Conservation (phyloP, 164 flowering plant genomes). For the Tetracentron sinense region DNA sequence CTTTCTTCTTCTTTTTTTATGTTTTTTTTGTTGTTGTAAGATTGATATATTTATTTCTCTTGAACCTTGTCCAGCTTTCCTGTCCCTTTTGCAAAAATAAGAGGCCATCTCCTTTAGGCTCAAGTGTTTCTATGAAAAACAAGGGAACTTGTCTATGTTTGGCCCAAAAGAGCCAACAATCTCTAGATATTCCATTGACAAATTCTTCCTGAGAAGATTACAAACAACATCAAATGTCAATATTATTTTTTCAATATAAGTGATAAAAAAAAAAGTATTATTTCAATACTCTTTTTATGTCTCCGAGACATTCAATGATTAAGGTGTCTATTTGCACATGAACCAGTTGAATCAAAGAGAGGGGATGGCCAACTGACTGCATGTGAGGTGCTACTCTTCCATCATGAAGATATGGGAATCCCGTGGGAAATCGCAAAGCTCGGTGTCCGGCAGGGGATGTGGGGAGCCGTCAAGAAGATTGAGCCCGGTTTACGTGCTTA, state of each 20-base stretch:
- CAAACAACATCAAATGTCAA: neutral
- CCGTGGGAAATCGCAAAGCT: conserved; percentile 77
- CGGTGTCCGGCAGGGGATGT: conserved; percentile 76
- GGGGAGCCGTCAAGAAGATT: conserved; percentile 73
- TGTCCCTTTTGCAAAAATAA: neutral
- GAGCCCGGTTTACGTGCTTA: conserved; percentile 62
- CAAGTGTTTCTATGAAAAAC: too few relatives aligned
- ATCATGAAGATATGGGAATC: conserved; percentile 86
- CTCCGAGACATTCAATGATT: neutral
- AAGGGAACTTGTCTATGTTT: too few relatives aligned
- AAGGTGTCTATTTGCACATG: neutral
- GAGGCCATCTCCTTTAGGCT: too few relatives aligned
- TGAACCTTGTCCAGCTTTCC: neutral
- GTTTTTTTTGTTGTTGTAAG: too few relatives aligned
- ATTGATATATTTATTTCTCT: too few relatives aligned
- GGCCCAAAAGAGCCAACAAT: too few relatives aligned
- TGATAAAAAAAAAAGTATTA: too few relatives aligned
- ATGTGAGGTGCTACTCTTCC: conserved; percentile 73
- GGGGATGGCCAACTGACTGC: conserved; percentile 55
- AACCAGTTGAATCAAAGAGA: conserved; percentile 55
- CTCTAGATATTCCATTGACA: too few relatives aligned
- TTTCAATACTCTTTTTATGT: neutral
- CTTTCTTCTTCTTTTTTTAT: too few relatives aligned
- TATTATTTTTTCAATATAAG: too few relatives aligned
- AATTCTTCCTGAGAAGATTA: neutral